These are phyloP conservation scores for Penicillium sp. DNA, from an alignment of 2,329 filamentous ascomycete genomes.

Conservation along the genomic window DNA sequence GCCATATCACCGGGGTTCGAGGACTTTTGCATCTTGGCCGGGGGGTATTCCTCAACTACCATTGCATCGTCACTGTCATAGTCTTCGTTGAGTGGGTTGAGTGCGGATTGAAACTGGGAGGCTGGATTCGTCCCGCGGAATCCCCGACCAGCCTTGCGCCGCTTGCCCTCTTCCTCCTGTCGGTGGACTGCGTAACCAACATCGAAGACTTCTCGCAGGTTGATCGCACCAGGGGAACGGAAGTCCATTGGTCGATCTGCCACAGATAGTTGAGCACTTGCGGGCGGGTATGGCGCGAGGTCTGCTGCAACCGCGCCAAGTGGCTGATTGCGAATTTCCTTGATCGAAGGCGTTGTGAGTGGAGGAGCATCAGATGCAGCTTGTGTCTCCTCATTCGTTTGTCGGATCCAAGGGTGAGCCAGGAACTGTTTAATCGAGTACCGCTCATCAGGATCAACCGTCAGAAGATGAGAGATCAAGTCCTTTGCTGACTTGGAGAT, in stretches of 20 bases:
- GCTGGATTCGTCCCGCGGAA: constrained; percentile 59
- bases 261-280: constrained; percentile 57
- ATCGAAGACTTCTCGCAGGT: constrained; percentile 95
- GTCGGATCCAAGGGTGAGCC: constrained; percentile 89
- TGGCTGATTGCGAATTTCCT: constrained; percentile 56
- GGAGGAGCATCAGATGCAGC: constrained; percentile 72
- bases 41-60: constrained; percentile 44
- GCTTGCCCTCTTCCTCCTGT: constrained; percentile 94
- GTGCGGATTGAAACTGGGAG: constrained; percentile 64
- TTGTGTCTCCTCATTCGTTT: constrained; percentile 69
- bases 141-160: constrained; percentile 80
- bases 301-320: constrained; percentile 56
- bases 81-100: constrained; percentile 69
- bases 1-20: constrained; percentile 66
- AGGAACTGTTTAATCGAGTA: constrained; percentile 94
- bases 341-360: constrained; percentile 67
- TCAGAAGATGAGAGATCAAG: constrained; percentile 88
- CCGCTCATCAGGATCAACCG: constrained; percentile 92
- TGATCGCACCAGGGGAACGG: constrained; percentile 91
- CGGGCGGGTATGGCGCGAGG: constrained; percentile 48
- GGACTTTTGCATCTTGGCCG: constrained; percentile 69
- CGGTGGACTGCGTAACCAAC: constrained; percentile 97
- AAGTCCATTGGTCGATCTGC: constrained; percentile 82
- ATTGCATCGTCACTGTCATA: constrained; percentile 64
- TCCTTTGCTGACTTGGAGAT: constrained; percentile 96